phyloP scores from a whole-genome alignment of 257 asterid species.

The Forsythia viridissima region DNA sequence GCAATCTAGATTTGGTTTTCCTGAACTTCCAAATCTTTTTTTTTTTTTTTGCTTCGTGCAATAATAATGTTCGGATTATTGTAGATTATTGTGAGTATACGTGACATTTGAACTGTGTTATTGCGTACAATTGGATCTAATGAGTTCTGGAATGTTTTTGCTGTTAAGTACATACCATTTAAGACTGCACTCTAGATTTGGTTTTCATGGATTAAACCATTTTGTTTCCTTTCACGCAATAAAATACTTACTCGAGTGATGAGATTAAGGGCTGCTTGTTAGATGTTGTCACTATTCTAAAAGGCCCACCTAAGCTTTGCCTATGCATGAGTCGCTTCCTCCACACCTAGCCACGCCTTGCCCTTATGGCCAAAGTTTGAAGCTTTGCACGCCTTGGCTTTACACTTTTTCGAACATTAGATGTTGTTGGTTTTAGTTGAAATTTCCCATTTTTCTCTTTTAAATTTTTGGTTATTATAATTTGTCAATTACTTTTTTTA shows the following conservation, averaged over 20 bases:
- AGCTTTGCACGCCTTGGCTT: too few species aligned
- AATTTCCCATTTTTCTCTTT: not conserved
- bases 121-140: not conserved
- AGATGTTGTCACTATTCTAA: not conserved
- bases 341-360: too few species aligned
- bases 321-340: too few species aligned
- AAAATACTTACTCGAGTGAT: not conserved
- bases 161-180: not conserved
- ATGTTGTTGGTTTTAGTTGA: not conserved
- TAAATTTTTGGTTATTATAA: not conserved
- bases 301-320: too few species aligned
- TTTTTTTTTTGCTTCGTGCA: not conserved
- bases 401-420: not conserved
- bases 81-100: not conserved
- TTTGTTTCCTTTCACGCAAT: not conserved
- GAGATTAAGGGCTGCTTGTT: not conserved
- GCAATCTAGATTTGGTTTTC: not conserved
- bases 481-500: not conserved
- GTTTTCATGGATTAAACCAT: not conserved
- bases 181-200: not conserved
- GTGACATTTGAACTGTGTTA: not conserved
- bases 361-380: too few species aligned
- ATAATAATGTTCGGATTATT: not conserved
- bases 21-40: not conserved
- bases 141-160: not conserved